Conservation (phyloP, 352 stramenopile genomes). For the Phytophthora citrophthora region DNA sequence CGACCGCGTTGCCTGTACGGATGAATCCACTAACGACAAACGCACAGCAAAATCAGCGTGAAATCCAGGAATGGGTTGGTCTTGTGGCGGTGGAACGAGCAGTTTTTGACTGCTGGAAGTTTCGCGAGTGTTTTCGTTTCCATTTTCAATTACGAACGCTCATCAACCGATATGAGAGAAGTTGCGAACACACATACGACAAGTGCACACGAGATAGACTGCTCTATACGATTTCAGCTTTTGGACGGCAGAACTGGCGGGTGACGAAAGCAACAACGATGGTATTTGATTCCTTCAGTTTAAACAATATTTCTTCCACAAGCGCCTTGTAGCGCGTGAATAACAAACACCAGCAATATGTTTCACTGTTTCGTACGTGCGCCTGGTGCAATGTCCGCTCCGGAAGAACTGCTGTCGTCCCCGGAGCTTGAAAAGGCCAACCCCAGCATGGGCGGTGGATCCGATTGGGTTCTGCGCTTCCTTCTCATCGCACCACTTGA, state of each 20-base stretch:
- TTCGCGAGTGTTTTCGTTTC: neutral
- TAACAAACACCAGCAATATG: neutral
- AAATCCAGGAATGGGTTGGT: neutral
- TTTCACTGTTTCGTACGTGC: constrained; percentile 3
- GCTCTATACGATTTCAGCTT: no score
- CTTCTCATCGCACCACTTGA: constrained; percentile 3
- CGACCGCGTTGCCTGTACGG: neutral
- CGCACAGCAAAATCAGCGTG: neutral
- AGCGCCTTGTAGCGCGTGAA: neutral
- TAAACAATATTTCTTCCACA: constrained; percentile 1
- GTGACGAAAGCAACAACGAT: no score
- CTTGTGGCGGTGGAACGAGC: neutral
- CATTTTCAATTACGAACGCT: no score
- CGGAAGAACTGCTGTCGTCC: constrained; percentile 22
- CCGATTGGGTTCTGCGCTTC: constrained; percentile 34
- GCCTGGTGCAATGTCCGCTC: neutral
- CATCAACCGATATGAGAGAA: no score
- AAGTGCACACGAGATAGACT: no score
- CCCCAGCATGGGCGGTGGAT: constrained; percentile 22
- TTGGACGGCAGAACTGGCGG: no score
- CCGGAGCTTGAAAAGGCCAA: constrained; percentile 39
- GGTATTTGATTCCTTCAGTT: neutral
- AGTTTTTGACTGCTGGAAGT: neutral
- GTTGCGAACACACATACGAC: no score
- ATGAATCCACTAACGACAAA: neutral